Percentiles rank a stretch among this genome's conserved stretches.
Conservation (phyloP, 345 rosid species). For the Populus tremula region DNA sequence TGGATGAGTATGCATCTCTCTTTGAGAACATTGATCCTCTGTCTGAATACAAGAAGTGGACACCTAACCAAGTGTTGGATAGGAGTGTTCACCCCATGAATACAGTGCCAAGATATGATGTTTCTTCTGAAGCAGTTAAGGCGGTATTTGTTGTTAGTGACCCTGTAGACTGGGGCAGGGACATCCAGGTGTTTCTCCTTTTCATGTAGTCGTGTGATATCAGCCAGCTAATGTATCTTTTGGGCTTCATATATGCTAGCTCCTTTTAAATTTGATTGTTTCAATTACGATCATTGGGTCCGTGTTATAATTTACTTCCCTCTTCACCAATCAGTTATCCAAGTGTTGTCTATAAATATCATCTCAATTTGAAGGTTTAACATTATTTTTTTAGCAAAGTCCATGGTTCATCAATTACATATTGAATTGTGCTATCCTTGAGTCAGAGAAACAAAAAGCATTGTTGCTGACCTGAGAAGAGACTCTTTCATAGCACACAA, state of each 20-base stretch:
- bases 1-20: constrained; percentile 43
- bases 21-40: constrained; percentile 50
- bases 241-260: neutral
- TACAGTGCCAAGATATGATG: constrained; percentile 16
- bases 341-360: neutral
- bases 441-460: neutral
- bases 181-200: constrained; percentile 39
- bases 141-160: constrained; percentile 47
- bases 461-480: neutral
- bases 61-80: constrained; percentile 16
- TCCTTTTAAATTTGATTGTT: neutral
- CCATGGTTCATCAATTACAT: neutral
- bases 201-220: neutral
- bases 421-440: neutral
- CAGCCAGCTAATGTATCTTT: neutral
- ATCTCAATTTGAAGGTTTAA: neutral
- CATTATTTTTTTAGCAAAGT: constrained; percentile 6
- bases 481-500: neutral
- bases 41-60: constrained; percentile 44
- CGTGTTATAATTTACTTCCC: neutral
- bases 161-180: constrained; percentile 59
- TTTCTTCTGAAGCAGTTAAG: constrained; percentile 33
- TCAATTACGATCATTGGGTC: neutral
- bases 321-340: neutral
- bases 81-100: constrained; percentile 1